A percentile compares a stretch with the other conserved stretches of the same genome.
phyloP scores from a whole-genome alignment of 148 eudicot species.

The Mesembryanthemum crystallinum region DNA sequence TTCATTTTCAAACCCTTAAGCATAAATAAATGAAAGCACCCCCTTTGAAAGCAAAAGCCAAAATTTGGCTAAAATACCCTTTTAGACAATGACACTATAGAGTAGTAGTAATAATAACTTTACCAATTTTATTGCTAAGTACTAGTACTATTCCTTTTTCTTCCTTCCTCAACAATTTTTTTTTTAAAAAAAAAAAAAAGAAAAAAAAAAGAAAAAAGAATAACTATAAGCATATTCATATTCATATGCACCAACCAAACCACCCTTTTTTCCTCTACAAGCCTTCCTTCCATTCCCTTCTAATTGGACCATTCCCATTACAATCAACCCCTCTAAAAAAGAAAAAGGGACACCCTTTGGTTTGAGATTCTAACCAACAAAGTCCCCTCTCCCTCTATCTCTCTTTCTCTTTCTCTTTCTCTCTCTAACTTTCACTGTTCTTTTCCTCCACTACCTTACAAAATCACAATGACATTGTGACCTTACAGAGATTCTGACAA shows the following conservation, averaged over 20 bases:
- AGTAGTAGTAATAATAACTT: neutral
- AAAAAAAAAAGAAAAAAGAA: conserved; percentile 19
- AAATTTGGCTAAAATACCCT: neutral
- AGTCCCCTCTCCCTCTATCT: conserved; percentile 7
- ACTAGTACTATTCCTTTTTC: conserved; percentile 9
- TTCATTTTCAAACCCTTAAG: neutral
- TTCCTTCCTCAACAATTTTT: neutral
- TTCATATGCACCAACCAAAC: conserved; percentile 17
- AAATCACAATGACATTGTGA: conserved; percentile 28
- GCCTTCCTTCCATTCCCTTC: conserved; percentile 8
- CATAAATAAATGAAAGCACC: neutral
- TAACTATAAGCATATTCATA: conserved; percentile 22
- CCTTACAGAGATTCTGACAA: conserved; percentile 38
- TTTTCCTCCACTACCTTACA: conserved; percentile 28
- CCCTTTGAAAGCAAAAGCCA: neutral
- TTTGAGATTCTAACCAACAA: conserved; percentile 33
- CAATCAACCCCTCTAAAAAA: conserved; percentile 1
- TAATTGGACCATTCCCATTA: conserved; percentile 17
- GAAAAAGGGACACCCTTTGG: neutral
- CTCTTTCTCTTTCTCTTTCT: neutral
- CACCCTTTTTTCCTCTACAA: conserved; percentile 25
- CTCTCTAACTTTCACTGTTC: conserved; percentile 21
- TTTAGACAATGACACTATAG: conserved; percentile 11
- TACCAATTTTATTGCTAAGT: conserved; percentile 18
- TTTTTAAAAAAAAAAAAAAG: conserved; percentile 26